Evolutionary conservation across 441 rosid genomes (phyloP).

Genomic region (Brassica hybrid): DNA sequence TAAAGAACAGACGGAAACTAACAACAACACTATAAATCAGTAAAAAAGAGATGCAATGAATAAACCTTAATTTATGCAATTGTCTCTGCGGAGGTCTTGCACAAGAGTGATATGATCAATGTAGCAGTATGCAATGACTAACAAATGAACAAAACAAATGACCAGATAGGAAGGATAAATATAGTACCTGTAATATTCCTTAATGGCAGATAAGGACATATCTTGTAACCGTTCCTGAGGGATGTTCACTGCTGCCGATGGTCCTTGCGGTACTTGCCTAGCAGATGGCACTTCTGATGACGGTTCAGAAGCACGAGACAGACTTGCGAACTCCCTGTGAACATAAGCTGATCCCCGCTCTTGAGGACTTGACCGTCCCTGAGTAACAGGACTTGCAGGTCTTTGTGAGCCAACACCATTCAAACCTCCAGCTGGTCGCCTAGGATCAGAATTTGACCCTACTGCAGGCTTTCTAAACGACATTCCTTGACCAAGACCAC

Average conservation of each 20-base stretch:
- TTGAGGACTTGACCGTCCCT: constrained; percentile 49
- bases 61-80: constrained; percentile 8
- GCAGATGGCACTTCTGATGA: constrained; percentile 59
- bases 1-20: neutral
- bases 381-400: constrained; percentile 54
- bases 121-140: constrained; percentile 16
- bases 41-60: neutral
- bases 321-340: constrained; percentile 57
- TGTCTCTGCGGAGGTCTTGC: constrained; percentile 3
- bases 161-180: constrained; percentile 3
- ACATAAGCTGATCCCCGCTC: constrained; percentile 48
- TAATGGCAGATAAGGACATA: constrained; percentile 79
- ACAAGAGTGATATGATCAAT: neutral
- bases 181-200: constrained; percentile 90
- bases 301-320: constrained; percentile 63
- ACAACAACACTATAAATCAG: constrained; percentile 5
- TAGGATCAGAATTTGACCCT: constrained; percentile 44
- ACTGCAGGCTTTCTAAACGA: constrained; percentile 63
- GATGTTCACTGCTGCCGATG: constrained; percentile 46
- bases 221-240: constrained; percentile 63
- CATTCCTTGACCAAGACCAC: constrained; percentile 97
- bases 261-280: constrained; percentile 49
- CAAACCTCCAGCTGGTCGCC: constrained; percentile 59
- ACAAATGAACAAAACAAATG: constrained; percentile 11
- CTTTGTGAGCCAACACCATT: constrained; percentile 70